Evolutionary conservation across 306 rosid species (phyloP).

Genomic region (Medicago arabica): DNA sequence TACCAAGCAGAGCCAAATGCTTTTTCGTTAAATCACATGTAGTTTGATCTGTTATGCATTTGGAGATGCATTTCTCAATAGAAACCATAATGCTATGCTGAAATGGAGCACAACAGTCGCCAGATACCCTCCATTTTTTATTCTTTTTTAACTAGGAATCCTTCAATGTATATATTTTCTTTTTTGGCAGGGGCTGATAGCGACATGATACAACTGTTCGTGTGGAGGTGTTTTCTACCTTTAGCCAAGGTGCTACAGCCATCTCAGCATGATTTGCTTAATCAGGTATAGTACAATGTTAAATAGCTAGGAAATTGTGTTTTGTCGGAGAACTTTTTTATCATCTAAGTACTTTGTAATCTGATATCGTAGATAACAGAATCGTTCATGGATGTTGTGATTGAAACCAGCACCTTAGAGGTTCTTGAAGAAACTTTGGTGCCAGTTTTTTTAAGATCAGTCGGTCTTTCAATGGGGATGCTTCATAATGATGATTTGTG

Average conservation of each 20-base stretch:
- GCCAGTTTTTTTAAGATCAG: constrained; percentile 65
- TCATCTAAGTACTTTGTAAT: constrained; percentile 23
- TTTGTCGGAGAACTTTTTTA: constrained; percentile 15
- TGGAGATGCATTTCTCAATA: constrained; percentile 10
- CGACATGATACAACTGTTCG: constrained; percentile 57
- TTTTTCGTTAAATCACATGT: not conserved
- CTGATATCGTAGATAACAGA: constrained; percentile 63
- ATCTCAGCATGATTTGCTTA: constrained; percentile 57
- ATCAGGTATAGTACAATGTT: constrained; percentile 60
- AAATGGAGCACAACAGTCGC: not conserved
- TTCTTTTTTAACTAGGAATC: constrained; percentile 1
- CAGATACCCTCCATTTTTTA: not conserved
- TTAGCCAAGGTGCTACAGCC: constrained; percentile 57
- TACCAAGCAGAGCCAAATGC: too few relatives aligned
- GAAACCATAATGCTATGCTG: constrained; percentile 24
- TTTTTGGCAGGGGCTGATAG: constrained; percentile 51
- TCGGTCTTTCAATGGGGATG: constrained; percentile 64
- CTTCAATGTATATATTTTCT: constrained; percentile 26
- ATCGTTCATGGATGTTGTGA: constrained; percentile 61
- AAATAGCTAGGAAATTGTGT: constrained; percentile 19
- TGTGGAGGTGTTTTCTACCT: constrained; percentile 76
- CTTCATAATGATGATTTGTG: constrained; percentile 50
- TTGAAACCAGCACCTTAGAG: constrained; percentile 59
- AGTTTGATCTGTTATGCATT: constrained; percentile 28
- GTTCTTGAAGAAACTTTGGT: constrained; percentile 67